Percentiles rank a stretch among this genome's conserved stretches.
These are phyloP conservation scores for Zygotorulaspora mrakii DNA, from an alignment of 1,139 yeast species.

Conservation along the genomic window DNA sequence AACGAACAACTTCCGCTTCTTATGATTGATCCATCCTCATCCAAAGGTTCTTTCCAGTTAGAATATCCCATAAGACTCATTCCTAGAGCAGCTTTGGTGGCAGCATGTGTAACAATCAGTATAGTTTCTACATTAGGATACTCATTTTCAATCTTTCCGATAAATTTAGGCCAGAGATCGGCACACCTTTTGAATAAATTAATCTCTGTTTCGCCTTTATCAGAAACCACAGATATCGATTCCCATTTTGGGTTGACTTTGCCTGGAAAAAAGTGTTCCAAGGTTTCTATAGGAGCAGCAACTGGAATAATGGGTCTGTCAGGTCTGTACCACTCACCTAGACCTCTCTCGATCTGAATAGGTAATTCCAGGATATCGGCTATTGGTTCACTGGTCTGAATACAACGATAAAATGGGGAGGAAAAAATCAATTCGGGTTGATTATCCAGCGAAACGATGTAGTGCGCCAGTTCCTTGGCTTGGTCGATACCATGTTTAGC, in stretches of 20 bases:
- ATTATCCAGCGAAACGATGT: slow-evolving; percentile 43
- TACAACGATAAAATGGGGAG: slow-evolving; percentile 87
- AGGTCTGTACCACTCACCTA: slow-evolving; percentile 67
- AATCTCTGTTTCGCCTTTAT: slow-evolving; percentile 61
- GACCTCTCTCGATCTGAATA: slow-evolving; percentile 65
- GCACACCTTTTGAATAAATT: slow-evolving; percentile 57
- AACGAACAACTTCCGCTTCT: slow-evolving; percentile 58
- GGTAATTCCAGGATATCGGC: slow-evolving; percentile 53
- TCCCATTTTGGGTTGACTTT: slow-evolving; percentile 46
- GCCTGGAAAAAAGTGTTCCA: slow-evolving; percentile 50
- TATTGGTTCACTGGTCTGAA: slow-evolving; percentile 75
- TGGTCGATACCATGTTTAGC: slow-evolving; percentile 79
- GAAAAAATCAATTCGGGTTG: slow-evolving; percentile 61
- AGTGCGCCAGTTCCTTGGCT: slow-evolving; percentile 67
- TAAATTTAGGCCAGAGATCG: slow-evolving; percentile 48
- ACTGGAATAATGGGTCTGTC: slow-evolving; percentile 51
- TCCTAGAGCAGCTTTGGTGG: slow-evolving; percentile 76
- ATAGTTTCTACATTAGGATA: slow-evolving; percentile 55
- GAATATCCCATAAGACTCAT: slow-evolving; percentile 54
- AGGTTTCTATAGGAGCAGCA: slow-evolving; percentile 53
- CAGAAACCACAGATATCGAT: slow-evolving; percentile 53
- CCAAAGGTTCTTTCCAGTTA: slow-evolving; percentile 46
- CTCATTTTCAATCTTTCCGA: slow-evolving; percentile 49
- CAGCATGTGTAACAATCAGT: slow-evolving; percentile 75
- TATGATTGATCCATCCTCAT: slow-evolving; percentile 47